phyloP scores from a whole-genome alignment of 805 yeast genomes.

The Ogataea nitratoaversa region DNA sequence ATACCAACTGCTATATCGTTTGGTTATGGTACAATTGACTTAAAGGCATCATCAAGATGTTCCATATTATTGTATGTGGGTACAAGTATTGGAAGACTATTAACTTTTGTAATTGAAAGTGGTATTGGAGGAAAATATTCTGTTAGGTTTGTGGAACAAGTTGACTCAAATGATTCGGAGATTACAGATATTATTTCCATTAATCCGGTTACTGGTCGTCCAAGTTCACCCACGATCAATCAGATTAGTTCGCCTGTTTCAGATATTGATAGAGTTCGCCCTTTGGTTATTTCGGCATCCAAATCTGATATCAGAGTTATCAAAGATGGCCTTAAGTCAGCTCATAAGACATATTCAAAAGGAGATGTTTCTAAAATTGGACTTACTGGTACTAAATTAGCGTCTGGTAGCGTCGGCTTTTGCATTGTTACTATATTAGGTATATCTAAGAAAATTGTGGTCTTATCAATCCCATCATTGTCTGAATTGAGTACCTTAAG shows the following conservation, averaged over 20 bases:
- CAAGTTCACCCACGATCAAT: conserved; percentile 60
- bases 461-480: conserved; percentile 56
- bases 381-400: conserved; percentile 37
- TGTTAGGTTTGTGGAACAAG: conserved; percentile 46
- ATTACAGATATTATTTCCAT: conserved; percentile 56
- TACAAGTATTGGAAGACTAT: conserved; percentile 66
- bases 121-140: conserved; percentile 55
- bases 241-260: conserved; percentile 43
- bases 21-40: conserved; percentile 53
- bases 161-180: conserved; percentile 47
- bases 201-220: conserved; percentile 54
- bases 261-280: conserved; percentile 51
- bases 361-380: conserved; percentile 47
- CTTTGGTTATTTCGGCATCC: conserved; percentile 55
- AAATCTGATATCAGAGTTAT: conserved; percentile 58
- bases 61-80: conserved; percentile 75
- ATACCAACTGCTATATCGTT: conserved; percentile 63
- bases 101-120: conserved; percentile 64
- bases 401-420: conserved; percentile 22
- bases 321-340: conserved; percentile 55
- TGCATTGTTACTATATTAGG: conserved; percentile 29
- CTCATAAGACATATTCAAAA: conserved; percentile 59
- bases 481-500: conserved; percentile 50
- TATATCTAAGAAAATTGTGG: conserved; percentile 21
- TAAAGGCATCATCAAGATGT: conserved; percentile 58